Evolutionary conservation across 2,329 filamentous ascomycete species (phyloP), one percentile per base, ranked within the genome.

Genomic region (Massarina eburnea): DNA sequence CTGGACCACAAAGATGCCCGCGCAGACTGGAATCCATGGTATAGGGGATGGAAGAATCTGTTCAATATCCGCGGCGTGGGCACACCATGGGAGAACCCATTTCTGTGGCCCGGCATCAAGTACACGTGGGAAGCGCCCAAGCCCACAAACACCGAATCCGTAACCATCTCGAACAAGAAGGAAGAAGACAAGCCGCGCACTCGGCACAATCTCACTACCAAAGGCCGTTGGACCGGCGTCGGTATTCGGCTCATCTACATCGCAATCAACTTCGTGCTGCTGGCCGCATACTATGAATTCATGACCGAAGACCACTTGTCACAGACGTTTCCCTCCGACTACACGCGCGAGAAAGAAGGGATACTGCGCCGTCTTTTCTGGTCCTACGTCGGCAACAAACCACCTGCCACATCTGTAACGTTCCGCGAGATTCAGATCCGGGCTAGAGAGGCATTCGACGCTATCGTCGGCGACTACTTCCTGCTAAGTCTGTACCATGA

Each of bases 371-470:
- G 46, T 17, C 39, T 46, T 4, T 7, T 36, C 9, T 39, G 34
- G 20, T 29, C 20, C 9, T 29, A 15, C 39, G 19, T 22, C 17
- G 14, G 17, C 7, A 35, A 8, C 29, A 21, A 33, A n/a, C 35
- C 40, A n/a, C 36, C 36, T 8, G 39, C 35, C 15, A 42, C 35
- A 15, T 29, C 40, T 2, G 40, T 49, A 14, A 40, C 39, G 14
- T 26, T 8, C 3, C 46, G 47, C 35, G 47, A 50, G 26, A 9
- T 46, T 9, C 27, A 37, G 26, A 14, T 50, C n/a, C 47, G 47
- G 19, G 33, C 37, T 6, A 22, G 30, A 7, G 14, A 22, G 15
- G 47, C 39, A 9, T 21, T 41, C 15, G 43, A 46, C 15, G 36
- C 38, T 17, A 21, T 50, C 17, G 30, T 39, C 4, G 29, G 29